These are phyloP conservation scores for Abelmoschus esculentus DNA, from an alignment of 345 rosid genomes.

Conservation along the genomic window DNA sequence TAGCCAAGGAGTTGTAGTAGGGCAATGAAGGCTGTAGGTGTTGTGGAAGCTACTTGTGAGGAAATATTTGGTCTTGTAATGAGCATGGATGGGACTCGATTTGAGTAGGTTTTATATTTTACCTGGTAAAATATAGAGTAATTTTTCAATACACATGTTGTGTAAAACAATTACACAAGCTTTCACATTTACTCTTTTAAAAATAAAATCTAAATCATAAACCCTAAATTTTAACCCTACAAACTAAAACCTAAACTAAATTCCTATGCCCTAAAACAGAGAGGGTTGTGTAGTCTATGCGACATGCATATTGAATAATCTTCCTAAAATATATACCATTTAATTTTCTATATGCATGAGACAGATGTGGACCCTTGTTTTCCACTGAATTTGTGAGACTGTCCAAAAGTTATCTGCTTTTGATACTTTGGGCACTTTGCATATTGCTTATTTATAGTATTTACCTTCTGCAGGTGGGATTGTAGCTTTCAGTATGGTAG, in stretches of 20 bases:
- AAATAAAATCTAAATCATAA: too few relatives aligned
- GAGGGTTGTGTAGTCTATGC: too few relatives aligned
- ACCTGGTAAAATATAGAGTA: conserved; percentile 2
- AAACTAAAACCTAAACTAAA: too few relatives aligned
- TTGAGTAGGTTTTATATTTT: conserved; percentile 74
- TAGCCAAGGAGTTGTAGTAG: conserved; percentile 99
- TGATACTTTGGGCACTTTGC: neutral
- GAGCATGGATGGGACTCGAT: conserved; percentile 99
- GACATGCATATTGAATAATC: too few relatives aligned
- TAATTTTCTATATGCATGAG: neutral
- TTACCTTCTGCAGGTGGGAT: conserved; percentile 79
- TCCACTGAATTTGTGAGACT: neutral
- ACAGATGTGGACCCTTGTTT: neutral
- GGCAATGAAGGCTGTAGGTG: conserved; percentile 99
- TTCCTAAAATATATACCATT: neutral
- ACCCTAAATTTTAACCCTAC: too few relatives aligned
- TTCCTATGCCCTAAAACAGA: too few relatives aligned
- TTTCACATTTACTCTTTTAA: too few relatives aligned
- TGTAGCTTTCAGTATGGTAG: conserved; percentile 91
- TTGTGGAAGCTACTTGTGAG: conserved; percentile 95
- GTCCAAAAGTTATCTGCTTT: neutral
- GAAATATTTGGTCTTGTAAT: conserved; percentile 94
- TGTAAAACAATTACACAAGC: too few relatives aligned
- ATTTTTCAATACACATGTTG: too few relatives aligned
- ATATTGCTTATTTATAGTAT: neutral